Evolutionary conservation across 352 stramenopile species (phyloP).

Genomic region (Phytophthora tentaculata): DNA sequence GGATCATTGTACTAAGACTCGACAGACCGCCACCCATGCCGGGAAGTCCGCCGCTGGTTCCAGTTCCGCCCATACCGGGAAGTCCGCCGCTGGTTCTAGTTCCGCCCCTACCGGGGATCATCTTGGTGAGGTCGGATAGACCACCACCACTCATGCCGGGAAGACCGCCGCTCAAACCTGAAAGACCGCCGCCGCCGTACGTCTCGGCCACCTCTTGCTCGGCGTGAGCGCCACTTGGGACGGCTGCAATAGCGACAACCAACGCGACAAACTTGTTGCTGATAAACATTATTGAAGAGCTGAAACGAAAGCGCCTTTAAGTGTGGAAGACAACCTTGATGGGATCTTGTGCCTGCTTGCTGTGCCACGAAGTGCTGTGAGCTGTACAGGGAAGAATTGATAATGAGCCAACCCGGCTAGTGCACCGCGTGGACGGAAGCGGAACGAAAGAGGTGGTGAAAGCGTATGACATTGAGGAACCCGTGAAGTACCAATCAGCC

Average conservation of each 20-base stretch:
- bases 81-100: neutral
- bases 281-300: slow-evolving; percentile 4
- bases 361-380: neutral
- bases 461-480: slow-evolving; percentile 7
- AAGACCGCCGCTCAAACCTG: neutral
- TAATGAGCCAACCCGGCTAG: slow-evolving; percentile 2
- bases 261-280: slow-evolving; percentile 11
- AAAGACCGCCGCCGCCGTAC: slow-evolving; percentile 3
- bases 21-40: neutral
- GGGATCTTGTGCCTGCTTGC: neutral
- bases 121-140: neutral
- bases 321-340: no score
- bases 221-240: neutral
- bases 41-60: neutral
- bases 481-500: neutral
- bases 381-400: neutral
- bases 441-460: slow-evolving; percentile 2
- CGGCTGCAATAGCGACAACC: neutral
- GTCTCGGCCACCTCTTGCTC: neutral
- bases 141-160: neutral
- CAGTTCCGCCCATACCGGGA: neutral
- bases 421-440: neutral
- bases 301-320: neutral
- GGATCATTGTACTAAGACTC: neutral
- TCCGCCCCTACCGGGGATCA: neutral